Percentiles rank a stretch among this genome's conserved stretches.
These are phyloP conservation scores for Blastobotrys ciferrii DNA, from an alignment of 1,139 yeast genomes.

Conservation along the genomic window DNA sequence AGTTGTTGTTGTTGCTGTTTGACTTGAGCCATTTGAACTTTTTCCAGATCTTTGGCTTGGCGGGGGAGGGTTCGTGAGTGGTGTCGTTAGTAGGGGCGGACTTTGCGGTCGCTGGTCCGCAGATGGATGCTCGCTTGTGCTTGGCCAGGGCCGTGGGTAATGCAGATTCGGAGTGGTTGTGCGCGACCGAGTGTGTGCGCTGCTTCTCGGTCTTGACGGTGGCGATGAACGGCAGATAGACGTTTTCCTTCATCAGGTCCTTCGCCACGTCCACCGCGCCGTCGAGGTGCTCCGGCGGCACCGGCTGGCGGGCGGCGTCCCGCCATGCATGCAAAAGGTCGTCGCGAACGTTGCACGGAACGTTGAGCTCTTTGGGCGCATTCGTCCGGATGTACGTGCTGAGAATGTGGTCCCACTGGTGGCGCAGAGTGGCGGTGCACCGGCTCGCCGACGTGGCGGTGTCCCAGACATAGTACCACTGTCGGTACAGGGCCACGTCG, in stretches of 20 bases:
- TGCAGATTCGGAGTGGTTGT: neutral
- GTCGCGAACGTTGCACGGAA: conserved; percentile 32
- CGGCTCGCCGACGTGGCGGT: conserved; percentile 9
- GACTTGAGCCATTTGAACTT: conserved; percentile 2
- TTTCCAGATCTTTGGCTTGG: conserved; percentile 2
- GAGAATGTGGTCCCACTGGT: conserved; percentile 33
- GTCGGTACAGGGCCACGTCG: conserved; percentile 33
- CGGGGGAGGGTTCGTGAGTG: neutral
- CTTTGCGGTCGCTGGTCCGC: neutral
- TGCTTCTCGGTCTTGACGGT: conserved; percentile 7
- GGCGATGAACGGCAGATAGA: conserved; percentile 27
- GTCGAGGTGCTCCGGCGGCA: conserved; percentile 27
- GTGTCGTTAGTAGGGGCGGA: neutral
- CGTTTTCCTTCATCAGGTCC: conserved; percentile 36
- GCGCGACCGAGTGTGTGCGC: conserved; percentile 3
- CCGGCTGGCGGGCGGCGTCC: conserved; percentile 20
- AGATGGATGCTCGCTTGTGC: neutral
- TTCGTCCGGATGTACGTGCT: conserved; percentile 31
- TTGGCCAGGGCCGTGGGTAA: neutral
- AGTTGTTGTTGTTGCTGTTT: neutral
- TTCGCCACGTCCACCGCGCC: conserved; percentile 30
- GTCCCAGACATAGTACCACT: conserved; percentile 21
- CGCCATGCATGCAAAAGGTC: conserved; percentile 18
- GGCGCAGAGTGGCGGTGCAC: conserved; percentile 14
- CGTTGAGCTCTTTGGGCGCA: conserved; percentile 36